phyloP scores from a whole-genome alignment of 495 filamentous ascomycete species.

The Podospora didyma region DNA sequence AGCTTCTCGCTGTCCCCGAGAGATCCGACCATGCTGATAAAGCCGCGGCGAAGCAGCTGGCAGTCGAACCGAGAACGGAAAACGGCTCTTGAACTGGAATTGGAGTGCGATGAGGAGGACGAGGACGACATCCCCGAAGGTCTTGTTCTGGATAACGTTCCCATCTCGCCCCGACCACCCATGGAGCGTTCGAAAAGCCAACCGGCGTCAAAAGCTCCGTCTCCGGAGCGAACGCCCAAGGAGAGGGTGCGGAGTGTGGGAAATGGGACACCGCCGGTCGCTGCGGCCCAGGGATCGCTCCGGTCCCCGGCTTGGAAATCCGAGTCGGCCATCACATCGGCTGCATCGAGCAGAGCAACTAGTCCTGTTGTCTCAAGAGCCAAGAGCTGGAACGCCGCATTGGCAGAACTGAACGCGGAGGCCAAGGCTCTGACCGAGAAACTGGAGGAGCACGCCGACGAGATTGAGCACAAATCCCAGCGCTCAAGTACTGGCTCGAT shows the following conservation, averaged over 20 bases:
- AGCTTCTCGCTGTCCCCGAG: conserved; percentile 34
- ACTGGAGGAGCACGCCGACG: conserved; percentile 77
- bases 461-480: conserved; percentile 46
- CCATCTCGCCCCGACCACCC: conserved; percentile 80
- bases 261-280: conserved; percentile 50
- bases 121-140: conserved; percentile 85
- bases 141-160: conserved; percentile 87
- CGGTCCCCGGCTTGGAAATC: conserved; percentile 45
- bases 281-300: conserved; percentile 44
- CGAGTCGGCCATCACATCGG: conserved; percentile 24
- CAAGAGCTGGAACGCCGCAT: conserved; percentile 80
- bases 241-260: conserved; percentile 48
- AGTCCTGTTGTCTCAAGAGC: conserved; percentile 51
- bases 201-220: conserved; percentile 45
- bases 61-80: conserved; percentile 66
- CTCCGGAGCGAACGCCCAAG: conserved; percentile 54
- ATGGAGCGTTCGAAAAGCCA: conserved; percentile 56
- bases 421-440: conserved; percentile 86
- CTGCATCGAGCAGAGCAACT: conserved; percentile 16
- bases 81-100: conserved; percentile 72
- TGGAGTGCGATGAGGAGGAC: conserved; percentile 86
- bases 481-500: conserved; percentile 30
- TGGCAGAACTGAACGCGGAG: conserved; percentile 79
- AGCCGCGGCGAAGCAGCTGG: conserved; percentile 62
- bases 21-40: conserved; percentile 42